phyloP scores from a whole-genome alignment of 2,329 filamentous ascomycete genomes.

The Diaporthe nobilis region DNA sequence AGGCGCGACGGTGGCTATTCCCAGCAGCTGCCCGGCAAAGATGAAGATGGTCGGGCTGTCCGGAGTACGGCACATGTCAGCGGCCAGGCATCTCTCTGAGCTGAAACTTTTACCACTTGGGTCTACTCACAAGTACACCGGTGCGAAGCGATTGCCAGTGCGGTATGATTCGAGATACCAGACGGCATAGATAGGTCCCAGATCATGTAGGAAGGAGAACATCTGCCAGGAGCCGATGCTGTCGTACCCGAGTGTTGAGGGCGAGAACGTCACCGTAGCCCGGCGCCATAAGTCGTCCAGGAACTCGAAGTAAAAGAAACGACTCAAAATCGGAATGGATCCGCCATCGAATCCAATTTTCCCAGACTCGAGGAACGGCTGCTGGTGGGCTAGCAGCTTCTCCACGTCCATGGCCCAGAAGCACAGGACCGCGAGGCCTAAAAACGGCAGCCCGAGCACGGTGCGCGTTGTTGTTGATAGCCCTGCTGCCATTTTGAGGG shows the following conservation, averaged over 20 bases:
- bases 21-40: not conserved
- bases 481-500: not conserved
- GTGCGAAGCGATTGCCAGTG: not conserved
- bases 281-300: not conserved
- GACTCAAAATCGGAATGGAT: not conserved
- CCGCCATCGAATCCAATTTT: not conserved
- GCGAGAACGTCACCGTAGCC: not conserved
- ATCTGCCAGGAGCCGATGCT: constrained; percentile 6
- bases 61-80: not conserved
- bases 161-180: not conserved
- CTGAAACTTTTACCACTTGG: not conserved
- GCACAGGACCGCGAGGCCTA: not conserved
- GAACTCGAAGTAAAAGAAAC: not conserved
- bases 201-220: constrained; percentile 3
- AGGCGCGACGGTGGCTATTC: not conserved
- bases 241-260: not conserved
- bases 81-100: not conserved
- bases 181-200: not conserved
- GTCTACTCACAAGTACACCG: not conserved
- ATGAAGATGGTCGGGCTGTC: not conserved
- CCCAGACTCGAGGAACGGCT: not conserved
- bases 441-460: not conserved
- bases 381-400: not conserved
- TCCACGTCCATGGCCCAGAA: not conserved
- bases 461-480: not conserved